These are phyloP conservation scores for Pharnaceum exiguum DNA, from an alignment of 148 eudicot genomes.

Conservation along the genomic window DNA sequence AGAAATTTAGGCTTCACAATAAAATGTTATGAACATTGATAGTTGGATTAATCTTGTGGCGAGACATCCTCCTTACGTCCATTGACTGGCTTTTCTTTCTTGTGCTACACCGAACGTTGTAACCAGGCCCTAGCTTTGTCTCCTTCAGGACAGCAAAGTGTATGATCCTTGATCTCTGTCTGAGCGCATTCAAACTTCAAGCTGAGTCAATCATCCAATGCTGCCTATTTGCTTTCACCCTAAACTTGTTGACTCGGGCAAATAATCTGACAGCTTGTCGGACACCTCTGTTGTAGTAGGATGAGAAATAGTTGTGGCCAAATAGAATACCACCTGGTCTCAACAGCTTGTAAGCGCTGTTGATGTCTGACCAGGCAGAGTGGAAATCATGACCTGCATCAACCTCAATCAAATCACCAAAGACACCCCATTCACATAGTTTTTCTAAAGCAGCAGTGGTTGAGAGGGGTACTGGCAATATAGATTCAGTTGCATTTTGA, in stretches of 20 bases:
- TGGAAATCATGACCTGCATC: slow-evolving; percentile 1
- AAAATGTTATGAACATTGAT: no score
- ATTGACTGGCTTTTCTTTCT: not conserved
- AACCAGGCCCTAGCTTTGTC: not conserved
- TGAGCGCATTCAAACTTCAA: not conserved
- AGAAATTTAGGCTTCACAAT: no score
- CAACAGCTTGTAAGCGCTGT: slow-evolving; percentile 23
- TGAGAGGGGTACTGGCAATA: slow-evolving; percentile 11
- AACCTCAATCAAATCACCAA: slow-evolving; percentile 21
- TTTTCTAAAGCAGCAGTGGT: not conserved
- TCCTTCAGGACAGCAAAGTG: not conserved
- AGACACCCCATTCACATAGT: slow-evolving; percentile 22
- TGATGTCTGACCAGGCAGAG: slow-evolving; percentile 22
- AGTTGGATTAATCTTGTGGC: no score
- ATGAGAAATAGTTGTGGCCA: slow-evolving; percentile 13
- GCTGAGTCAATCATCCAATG: slow-evolving; percentile 16
- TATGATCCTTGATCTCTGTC: not conserved
- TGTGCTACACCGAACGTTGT: not conserved
- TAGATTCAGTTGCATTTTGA: slow-evolving; percentile 12
- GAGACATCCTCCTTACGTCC: no score
- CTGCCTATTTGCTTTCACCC: not conserved
- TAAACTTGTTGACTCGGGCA: slow-evolving; percentile 16
- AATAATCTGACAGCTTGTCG: slow-evolving; percentile 18
- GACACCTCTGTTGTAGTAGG: slow-evolving; percentile 14
- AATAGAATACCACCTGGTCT: slow-evolving; percentile 19